Evolutionary conservation across 2,329 filamentous ascomycete genomes (phyloP).

Genomic region (Graphium sp.): DNA sequence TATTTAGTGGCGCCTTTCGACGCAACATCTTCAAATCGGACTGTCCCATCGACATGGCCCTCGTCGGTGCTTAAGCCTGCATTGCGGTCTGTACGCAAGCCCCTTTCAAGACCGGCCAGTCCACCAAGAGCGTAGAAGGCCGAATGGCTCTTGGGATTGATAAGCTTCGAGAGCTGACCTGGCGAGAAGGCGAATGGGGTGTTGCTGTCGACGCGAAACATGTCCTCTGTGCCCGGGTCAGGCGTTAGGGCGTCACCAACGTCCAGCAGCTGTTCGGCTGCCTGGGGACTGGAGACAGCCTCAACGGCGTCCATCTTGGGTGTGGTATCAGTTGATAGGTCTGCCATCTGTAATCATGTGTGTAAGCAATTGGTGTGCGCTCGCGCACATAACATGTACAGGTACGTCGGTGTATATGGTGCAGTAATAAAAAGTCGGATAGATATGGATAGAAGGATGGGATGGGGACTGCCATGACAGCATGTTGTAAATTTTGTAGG

Average conservation of each 20-base stretch:
- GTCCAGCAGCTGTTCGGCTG: too few relatives aligned
- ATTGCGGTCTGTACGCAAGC: conserved; percentile 46
- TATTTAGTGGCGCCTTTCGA: conserved; percentile 4
- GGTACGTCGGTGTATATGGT: too few relatives aligned
- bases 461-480: too few relatives aligned
- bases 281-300: too few relatives aligned
- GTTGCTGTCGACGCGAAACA: conserved; percentile 51
- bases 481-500: too few relatives aligned
- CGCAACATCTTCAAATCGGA: conserved; percentile 48
- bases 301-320: too few relatives aligned
- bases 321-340: too few relatives aligned
- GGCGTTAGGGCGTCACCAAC: conserved; percentile 15
- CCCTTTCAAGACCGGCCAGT: conserved; percentile 54
- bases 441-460: too few relatives aligned
- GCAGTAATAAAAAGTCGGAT: too few relatives aligned
- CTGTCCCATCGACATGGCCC: conserved; percentile 38
- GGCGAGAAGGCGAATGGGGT: conserved; percentile 54
- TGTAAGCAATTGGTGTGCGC: too few relatives aligned
- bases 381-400: too few relatives aligned
- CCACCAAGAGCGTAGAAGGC: conserved; percentile 66
- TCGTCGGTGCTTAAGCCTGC: conserved; percentile 59
- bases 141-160: conserved; percentile 62
- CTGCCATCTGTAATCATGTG: too few relatives aligned
- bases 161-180: conserved; percentile 57
- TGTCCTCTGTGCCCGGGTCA: conserved; percentile 56